A percentile compares a stretch with the other conserved stretches of the same genome.
These are phyloP conservation scores for Debaryomyces hansenii DNA, from an alignment of 805 yeast genomes.

Conservation along the genomic window DNA sequence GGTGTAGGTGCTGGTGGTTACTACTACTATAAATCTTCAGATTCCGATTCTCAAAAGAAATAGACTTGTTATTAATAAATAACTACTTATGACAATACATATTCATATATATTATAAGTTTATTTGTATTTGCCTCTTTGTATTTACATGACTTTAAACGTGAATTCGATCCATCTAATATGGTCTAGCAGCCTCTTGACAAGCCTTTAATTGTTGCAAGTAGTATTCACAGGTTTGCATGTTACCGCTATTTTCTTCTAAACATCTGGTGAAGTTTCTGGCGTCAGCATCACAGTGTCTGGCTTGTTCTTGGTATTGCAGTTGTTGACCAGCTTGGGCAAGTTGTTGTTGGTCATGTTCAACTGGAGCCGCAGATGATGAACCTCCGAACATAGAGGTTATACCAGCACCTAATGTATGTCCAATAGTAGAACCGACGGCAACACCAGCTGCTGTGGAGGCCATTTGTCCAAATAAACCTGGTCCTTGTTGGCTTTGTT, in stretches of 20 bases:
- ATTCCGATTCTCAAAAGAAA: constrained; percentile 1
- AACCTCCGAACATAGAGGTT: constrained; percentile 84
- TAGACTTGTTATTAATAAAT: background rate
- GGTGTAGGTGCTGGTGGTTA: constrained; percentile 32
- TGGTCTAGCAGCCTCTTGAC: constrained; percentile 89
- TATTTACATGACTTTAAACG: constrained; percentile 3
- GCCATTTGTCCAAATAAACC: constrained; percentile 98
- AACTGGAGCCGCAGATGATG: constrained; percentile 54
- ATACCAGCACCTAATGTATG: constrained; percentile 96
- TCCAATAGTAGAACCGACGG: constrained; percentile 96
- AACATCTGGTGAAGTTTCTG: constrained; percentile 90
- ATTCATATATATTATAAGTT: background rate
- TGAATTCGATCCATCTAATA: constrained; percentile 45
- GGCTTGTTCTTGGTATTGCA: constrained; percentile 39
- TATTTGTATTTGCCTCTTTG: background rate
- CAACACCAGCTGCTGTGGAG: constrained; percentile 98
- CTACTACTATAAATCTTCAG: constrained; percentile 15
- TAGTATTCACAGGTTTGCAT: constrained; percentile 97
- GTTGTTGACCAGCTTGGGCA: constrained; percentile 43
- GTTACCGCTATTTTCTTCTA: constrained; percentile 91
- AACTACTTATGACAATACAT: background rate
- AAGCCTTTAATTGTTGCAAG: constrained; percentile 94
- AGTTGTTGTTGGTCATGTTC: constrained; percentile 48
- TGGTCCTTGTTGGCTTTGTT: constrained; percentile 57
- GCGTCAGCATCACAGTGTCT: constrained; percentile 89